Percentiles rank a stretch among this genome's conserved stretches.
phyloP scores from a whole-genome alignment of 352 stramenopile genomes.

The Phytophthora sojae region DNA sequence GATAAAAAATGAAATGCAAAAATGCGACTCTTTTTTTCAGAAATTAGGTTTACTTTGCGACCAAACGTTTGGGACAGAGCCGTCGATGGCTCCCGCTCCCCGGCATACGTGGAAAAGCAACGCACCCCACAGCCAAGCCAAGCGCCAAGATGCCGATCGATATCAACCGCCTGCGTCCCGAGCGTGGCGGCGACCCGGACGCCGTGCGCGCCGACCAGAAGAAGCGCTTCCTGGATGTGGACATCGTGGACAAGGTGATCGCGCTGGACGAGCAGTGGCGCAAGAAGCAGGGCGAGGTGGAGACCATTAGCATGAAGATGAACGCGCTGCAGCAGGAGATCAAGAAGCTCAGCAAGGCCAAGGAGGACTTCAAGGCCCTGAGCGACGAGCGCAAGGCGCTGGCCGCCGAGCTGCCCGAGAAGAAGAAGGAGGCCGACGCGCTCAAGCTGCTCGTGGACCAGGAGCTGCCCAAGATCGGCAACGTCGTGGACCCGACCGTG shows the following conservation, averaged over 20 bases:
- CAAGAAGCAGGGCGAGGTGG: slow-evolving; percentile 86
- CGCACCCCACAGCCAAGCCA: slow-evolving; percentile 23
- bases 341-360: slow-evolving; percentile 90
- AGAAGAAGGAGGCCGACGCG: slow-evolving; percentile 84
- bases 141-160: slow-evolving; percentile 95
- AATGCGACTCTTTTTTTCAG: no score
- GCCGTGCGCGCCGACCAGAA: slow-evolving; percentile 93
- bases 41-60: no score
- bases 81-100: slow-evolving; percentile 22
- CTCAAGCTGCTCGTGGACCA: slow-evolving; percentile 80
- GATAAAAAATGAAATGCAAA: no score
- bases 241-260: slow-evolving; percentile 96
- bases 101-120: slow-evolving; percentile 40
- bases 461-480: slow-evolving; percentile 95
- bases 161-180: slow-evolving; percentile 97
- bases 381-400: slow-evolving; percentile 85
- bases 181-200: slow-evolving; percentile 96
- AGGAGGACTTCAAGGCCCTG: slow-evolving; percentile 86
- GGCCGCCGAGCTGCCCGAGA: slow-evolving; percentile 66
- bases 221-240: slow-evolving; percentile 94
- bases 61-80: no score
- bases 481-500: slow-evolving; percentile 97
- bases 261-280: slow-evolving; percentile 93
- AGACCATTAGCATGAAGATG: slow-evolving; percentile 89
- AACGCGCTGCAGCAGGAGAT: slow-evolving; percentile 88